Evolutionary conservation across 2,329 filamentous ascomycete genomes (phyloP), one percentile per base, ranked within the genome.

Genomic region (Cladosporium halotolerans): DNA sequence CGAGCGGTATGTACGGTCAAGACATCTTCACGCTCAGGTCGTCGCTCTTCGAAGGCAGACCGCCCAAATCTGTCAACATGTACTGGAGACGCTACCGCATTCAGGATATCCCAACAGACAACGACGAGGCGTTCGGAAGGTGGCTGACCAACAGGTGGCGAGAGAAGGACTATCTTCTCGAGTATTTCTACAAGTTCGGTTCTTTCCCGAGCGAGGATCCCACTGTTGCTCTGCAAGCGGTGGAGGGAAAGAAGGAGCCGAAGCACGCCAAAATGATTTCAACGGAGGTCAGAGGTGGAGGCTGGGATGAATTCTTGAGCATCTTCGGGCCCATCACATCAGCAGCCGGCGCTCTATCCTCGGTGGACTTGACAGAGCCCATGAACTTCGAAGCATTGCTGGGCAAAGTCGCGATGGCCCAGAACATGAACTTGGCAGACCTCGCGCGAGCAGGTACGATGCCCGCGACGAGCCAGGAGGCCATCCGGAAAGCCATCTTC

Each of bases 11-110:
- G 62, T 96, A 85, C 61, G 91, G 92, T n/a, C 91, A 97, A 67
- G 83, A 95, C 45, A 86, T 88, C 63, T 97, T 95, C 70, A 91
- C 88, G 0, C 77, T 99, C 3, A 81, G 82, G 2, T 90, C 90
- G 45, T 95, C 89, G 3, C 96, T 93, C 67, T 85, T 96, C 58
- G 83, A 93, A 68, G 91, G 93, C 10, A 83, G 88, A 1, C 86
- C 91, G 0, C 93, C 92, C 1, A 96, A 91, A 68, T 96, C 90
- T 1, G 91, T 97, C 64, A 97, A 96, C 71, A 91, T 97, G 76
- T 87, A 95, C 72, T 99, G 92, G 89, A 83, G 93, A 50, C 84
- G 90, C 9, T 96, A 95, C 71, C 80, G 81, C 33, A 68, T 96
- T 11, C 79, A 80, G 18, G 83, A 89, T 16, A 95, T 99, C 41